Base-by-base conservation (phyloP, 176 grass and related monocot species). In the Eleusine coracana region DNA sequence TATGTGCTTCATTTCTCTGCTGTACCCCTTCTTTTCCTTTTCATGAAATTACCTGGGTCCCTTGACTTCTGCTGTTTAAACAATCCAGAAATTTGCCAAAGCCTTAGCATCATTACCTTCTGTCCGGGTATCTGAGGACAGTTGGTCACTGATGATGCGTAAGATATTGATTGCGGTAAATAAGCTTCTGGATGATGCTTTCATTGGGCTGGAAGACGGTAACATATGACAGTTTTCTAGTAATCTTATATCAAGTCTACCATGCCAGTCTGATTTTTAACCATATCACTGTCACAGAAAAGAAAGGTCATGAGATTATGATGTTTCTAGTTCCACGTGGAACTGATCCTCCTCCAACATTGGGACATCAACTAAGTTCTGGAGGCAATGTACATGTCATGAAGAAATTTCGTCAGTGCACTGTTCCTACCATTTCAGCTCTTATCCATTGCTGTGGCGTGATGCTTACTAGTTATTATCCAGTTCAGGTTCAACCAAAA, bases 381-480 rank as follows among this genome's bases (percentile, higher is more conserved):
- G 64, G 50, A 83, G 90, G 90, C 56, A 75, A 86, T 75, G 65
- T 84, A 9, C 81, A 88, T 84, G 82, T 90, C 70, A 93, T 76
- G 39, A 98, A 88, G 87, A 88, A 86, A 79, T 88, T 98, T 56
- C 68, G 84, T 76, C 72, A 80, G 37, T 87, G 31, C 41, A 87
- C 88, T 48, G 83, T 91, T 49, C 96, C 96, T 51, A 74, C 72
- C 17, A 75, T 98, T 74, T 95, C 84, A n/a, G 84, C 73, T 67
- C 87, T 98, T 85, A 90, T 86, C 34, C 84, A 88, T 85, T 95
- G 89, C 60, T 98, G 93, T 66, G 86, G 62, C 50, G 52, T 85
- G 66, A 98, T 98, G 92, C 83, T 95, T 71, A 93, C 91, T 74
- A 92, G 86, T 87, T 78, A 92, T 81, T 95, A 93, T 82, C 87